phyloP scores from a whole-genome alignment of 371 early-diverging fungal genomes.

The Encephalitozoon intestinalis region DNA sequence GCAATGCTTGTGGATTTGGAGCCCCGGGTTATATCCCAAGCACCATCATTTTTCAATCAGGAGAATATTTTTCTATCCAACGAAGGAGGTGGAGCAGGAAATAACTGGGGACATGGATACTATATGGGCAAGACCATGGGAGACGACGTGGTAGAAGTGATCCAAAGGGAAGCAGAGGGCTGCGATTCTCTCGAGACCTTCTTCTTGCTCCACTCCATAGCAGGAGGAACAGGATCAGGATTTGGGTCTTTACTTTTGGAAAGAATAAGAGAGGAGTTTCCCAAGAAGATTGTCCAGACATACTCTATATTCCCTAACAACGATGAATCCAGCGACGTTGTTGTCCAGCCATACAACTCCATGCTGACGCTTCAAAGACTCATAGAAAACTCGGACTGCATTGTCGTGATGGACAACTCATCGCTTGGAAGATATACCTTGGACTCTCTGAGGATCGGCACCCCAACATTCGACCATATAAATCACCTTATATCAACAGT shows the following conservation, averaged over 20 bases:
- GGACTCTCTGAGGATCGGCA: slow-evolving; percentile 78
- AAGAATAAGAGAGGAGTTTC: slow-evolving; percentile 74
- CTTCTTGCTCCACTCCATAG: slow-evolving; percentile 78
- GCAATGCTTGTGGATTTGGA: slow-evolving; percentile 78
- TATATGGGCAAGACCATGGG: slow-evolving; percentile 67
- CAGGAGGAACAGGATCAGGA: slow-evolving; percentile 92
- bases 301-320: slow-evolving; percentile 98
- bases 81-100: slow-evolving; percentile 88
- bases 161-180: slow-evolving; percentile 82
- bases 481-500: slow-evolving; percentile 88
- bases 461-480: slow-evolving; percentile 83
- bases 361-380: slow-evolving; percentile 81
- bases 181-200: slow-evolving; percentile 79
- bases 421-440: slow-evolving; percentile 75
- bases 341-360: slow-evolving; percentile 98
- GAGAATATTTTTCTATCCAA: slow-evolving; percentile 76
- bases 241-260: slow-evolving; percentile 78
- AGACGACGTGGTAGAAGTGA: slow-evolving; percentile 78
- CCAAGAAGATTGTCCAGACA: slow-evolving; percentile 89
- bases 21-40: slow-evolving; percentile 68
- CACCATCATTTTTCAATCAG: slow-evolving; percentile 64
- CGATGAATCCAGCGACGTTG: slow-evolving; percentile 86
- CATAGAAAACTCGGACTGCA: slow-evolving; percentile 80
- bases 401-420: slow-evolving; percentile 62
- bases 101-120: slow-evolving; percentile 83